Conservation (phyloP, 345 rosid genomes). For the Balakata baccata region DNA sequence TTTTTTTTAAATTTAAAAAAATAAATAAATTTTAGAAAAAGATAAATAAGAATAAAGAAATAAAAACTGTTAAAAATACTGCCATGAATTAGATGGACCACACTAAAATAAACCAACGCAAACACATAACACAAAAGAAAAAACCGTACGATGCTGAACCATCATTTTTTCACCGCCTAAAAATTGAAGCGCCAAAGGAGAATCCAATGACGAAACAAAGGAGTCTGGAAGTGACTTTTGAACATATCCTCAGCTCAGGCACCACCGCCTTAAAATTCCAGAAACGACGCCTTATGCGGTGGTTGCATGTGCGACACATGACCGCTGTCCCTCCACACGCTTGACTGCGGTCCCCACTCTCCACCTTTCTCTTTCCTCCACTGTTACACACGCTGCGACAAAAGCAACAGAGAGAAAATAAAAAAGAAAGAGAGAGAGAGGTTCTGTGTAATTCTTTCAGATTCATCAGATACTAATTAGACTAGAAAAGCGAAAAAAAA, state of each 20-base stretch:
- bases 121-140: background rate
- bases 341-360: conserved; percentile 11
- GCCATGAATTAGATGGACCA: too few relatives aligned
- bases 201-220: conserved; percentile 13
- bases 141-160: background rate
- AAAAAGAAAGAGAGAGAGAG: conserved; percentile 10
- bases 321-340: conserved; percentile 5
- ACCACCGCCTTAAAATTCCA: background rate
- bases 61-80: too few relatives aligned
- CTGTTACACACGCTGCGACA: background rate
- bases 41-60: too few relatives aligned
- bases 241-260: background rate
- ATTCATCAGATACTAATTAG: conserved; percentile 41
- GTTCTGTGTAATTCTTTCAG: conserved; percentile 24
- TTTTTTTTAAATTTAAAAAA: too few relatives aligned
- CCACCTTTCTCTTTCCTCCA: background rate
- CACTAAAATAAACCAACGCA: too few relatives aligned
- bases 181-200: background rate
- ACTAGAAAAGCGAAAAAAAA: conserved; percentile 16
- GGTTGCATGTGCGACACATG: background rate
- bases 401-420: background rate
- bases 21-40: too few relatives aligned
- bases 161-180: conserved; percentile 7
- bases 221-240: background rate
- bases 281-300: background rate